phyloP scores from a whole-genome alignment of 306 rosid genomes.

The Trifolium subterraneum region DNA sequence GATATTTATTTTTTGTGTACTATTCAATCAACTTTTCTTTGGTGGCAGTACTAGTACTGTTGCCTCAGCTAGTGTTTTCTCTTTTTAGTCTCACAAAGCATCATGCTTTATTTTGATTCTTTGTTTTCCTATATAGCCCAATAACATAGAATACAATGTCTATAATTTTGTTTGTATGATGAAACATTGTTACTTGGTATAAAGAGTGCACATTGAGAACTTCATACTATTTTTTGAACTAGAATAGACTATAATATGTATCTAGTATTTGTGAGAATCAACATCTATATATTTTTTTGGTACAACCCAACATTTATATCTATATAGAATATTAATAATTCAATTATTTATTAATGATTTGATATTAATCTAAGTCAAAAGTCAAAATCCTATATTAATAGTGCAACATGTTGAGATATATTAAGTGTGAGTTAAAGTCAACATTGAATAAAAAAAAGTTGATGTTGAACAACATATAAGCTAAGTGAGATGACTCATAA shows the following conservation, averaged over 20 bases:
- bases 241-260: not conserved
- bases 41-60: conserved; percentile 48
- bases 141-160: conserved; percentile 32
- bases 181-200: conserved; percentile 33
- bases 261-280: not conserved
- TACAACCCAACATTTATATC: no score
- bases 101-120: conserved; percentile 60
- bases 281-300: no score
- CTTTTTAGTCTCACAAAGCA: conserved; percentile 48
- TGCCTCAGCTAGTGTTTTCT: conserved; percentile 39
- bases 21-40: conserved; percentile 39
- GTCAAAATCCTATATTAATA: no score
- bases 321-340: not conserved
- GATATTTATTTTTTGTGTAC: conserved; percentile 37
- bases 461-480: no score
- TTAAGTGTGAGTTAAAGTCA: no score
- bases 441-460: no score
- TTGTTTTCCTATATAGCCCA: conserved; percentile 45
- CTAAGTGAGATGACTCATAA: no score
- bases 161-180: conserved; percentile 23
- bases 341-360: not conserved
- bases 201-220: conserved; percentile 5
- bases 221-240: not conserved
- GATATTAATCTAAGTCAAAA: not conserved
- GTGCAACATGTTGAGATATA: no score